These are phyloP conservation scores for Eucalyptus lansdowneana DNA, from an alignment of 345 rosid genomes.

Conservation along the genomic window DNA sequence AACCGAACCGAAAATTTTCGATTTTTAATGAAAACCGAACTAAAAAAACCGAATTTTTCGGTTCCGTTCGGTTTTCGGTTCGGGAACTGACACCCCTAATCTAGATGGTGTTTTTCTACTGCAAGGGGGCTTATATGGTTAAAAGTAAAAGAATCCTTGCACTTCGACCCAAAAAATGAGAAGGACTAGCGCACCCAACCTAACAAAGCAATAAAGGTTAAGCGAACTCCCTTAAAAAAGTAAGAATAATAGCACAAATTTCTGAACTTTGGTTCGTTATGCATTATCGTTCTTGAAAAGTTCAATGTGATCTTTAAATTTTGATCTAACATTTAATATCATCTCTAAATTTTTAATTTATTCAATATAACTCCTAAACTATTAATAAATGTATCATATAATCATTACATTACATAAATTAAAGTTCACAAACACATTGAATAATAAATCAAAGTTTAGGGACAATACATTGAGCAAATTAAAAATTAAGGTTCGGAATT, in stretches of 20 bases:
- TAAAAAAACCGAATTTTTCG: too few species aligned
- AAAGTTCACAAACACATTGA: background rate
- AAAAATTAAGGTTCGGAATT: background rate
- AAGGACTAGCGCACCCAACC: background rate
- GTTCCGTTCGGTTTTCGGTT: too few species aligned
- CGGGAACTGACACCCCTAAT: too few species aligned
- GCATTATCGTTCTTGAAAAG: background rate
- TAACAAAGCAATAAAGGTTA: background rate
- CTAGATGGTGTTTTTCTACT: background rate
- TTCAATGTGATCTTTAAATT: too few species aligned
- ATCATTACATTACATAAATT: background rate
- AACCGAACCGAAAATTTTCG: too few species aligned
- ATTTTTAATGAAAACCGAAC: too few species aligned
- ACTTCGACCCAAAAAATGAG: background rate
- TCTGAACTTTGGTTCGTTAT: rapidly evolving
- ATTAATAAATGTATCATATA: too few species aligned
- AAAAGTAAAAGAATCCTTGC: background rate
- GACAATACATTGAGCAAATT: background rate
- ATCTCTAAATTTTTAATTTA: too few species aligned
- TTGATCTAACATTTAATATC: too few species aligned
- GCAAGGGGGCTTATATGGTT: background rate
- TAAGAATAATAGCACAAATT: background rate
- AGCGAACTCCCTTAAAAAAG: background rate
- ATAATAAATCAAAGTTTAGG: background rate
- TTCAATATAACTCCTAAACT: rapidly evolving